A percentile compares a stretch with the other conserved stretches of the same genome.
Conservation (phyloP, 1,284 basidiomycete genomes). For the Pseudozyma sp. region DNA sequence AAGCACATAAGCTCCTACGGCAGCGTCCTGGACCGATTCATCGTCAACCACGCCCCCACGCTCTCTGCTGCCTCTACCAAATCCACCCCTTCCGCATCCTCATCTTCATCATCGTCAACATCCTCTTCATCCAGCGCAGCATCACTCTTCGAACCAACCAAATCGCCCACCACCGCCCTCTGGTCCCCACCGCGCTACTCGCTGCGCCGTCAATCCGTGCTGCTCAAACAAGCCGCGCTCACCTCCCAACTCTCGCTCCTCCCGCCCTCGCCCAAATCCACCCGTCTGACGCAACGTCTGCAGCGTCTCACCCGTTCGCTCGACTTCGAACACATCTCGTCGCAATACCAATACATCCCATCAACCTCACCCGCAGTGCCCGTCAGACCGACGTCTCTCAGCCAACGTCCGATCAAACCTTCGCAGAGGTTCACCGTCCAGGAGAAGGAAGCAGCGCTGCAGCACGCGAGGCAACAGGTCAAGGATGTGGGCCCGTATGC, state of each 20-base stretch:
- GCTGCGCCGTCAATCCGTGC: conserved; percentile 51
- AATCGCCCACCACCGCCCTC: conserved; percentile 29
- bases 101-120: not conserved
- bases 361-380: not conserved
- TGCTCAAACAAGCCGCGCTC: conserved; percentile 38
- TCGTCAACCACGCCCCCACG: conserved; percentile 11
- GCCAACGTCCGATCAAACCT: conserved; percentile 17
- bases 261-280: conserved; percentile 28
- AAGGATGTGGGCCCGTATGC: conserved; percentile 49
- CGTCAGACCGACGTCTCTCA: conserved; percentile 2
- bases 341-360: conserved; percentile 31
- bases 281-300: conserved; percentile 24
- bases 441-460: conserved; percentile 27
- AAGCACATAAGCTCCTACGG: conserved; percentile 36
- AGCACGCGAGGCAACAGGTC: conserved; percentile 22
- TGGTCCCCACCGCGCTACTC: conserved; percentile 54
- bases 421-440: conserved; percentile 7
- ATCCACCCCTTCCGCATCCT: conserved; percentile 5
- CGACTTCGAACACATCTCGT: conserved; percentile 21
- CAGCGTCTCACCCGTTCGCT: conserved; percentile 20
- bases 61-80: not conserved
- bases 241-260: conserved; percentile 25
- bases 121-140: not conserved
- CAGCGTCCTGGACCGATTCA: conserved; percentile 35
- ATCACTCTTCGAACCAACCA: conserved; percentile 30